Evolutionary conservation across 1,284 basidiomycete genomes (phyloP).

Genomic region (Ganoderma resinaceum): DNA sequence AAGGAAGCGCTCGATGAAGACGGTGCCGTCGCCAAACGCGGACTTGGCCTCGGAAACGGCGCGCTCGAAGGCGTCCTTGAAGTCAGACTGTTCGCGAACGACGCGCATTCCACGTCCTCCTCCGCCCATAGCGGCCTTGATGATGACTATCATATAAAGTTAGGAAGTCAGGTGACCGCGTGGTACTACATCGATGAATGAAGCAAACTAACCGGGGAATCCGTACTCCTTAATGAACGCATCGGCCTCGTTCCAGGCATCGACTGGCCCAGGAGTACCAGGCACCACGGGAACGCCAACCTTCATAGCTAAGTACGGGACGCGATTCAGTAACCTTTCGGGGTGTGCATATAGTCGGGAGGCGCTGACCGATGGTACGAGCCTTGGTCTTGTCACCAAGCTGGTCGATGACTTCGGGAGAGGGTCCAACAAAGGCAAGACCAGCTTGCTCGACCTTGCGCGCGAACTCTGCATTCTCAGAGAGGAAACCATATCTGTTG

Average conservation of each 20-base stretch:
- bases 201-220: constrained; percentile 76
- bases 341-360: not conserved
- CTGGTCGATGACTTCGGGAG: constrained; percentile 96
- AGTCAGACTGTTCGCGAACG: constrained; percentile 91
- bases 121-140: constrained; percentile 99
- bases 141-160: constrained; percentile 69
- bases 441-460: constrained; percentile 97
- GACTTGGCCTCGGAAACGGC: constrained; percentile 96
- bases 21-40: constrained; percentile 97
- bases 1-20: constrained; percentile 98
- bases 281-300: constrained; percentile 96
- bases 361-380: constrained; percentile 72
- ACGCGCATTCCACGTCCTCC: constrained; percentile 99
- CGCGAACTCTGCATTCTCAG: constrained; percentile 97
- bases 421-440: constrained; percentile 96
- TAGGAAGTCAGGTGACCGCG: constrained; percentile 7
- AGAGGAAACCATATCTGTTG: constrained; percentile 94
- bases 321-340: too few species aligned
- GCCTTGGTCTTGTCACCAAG: constrained; percentile 99
- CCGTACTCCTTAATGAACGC: constrained; percentile 95
- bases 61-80: constrained; percentile 90
- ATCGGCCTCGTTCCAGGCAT: constrained; percentile 82
- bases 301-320: constrained; percentile 75
- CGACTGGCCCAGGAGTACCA: constrained; percentile 95
- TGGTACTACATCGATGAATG: not conserved